Base-by-base conservation (phyloP, 768 basidiomycete species). In the Boletus pseudo-olivaceus region DNA sequence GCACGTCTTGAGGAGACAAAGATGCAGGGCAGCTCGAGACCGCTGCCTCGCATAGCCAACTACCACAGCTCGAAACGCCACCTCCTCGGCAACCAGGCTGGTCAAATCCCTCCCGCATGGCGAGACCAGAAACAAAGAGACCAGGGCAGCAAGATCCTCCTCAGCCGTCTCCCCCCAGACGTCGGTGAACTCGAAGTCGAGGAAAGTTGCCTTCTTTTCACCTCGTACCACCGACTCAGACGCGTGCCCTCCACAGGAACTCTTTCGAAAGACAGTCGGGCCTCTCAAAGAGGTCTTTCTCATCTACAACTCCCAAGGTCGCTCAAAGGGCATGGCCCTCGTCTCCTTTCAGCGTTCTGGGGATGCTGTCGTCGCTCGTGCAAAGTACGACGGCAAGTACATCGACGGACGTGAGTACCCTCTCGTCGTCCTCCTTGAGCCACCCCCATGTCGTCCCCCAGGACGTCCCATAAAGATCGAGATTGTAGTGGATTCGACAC, bases 311-410 rank as follows among this genome's bases (percentile, higher is more conserved):
- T 82, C 81, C 3, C 83, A 88, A 61, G 88, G 83, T 0, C 78
- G 76, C 50, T 87, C 88, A 42, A 90, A 88, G 63, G 89, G 89
- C 19, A 90, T 90, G 88, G 88, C 89, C 2, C 68, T 91, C 14
- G 85, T 90, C 3, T 62, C 74, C 0, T 91, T 91, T 62, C 78
- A 83, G 60, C 78, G 84, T 32, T 57, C 78, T 8, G 82, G 76
- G 1, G 86, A 89, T 68, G 89, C 89, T 8, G 72, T 66, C 2
- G 57, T 81, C 38, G 89, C 89, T 9, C 79, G 80, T 37, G 65
- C 74, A 26, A 90, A 87, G 70, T 91, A 88, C 62, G 76, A 90
- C 59, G 87, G 87, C 42, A 88, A 88, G 71, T 79, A 88, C 47
- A 82, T 91, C 20, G 89, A 91, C 62, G 74, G 76, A n/a, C 73